These are phyloP conservation scores for Rhododendron molle DNA, from an alignment of 148 eudicot genomes.

Conservation along the genomic window DNA sequence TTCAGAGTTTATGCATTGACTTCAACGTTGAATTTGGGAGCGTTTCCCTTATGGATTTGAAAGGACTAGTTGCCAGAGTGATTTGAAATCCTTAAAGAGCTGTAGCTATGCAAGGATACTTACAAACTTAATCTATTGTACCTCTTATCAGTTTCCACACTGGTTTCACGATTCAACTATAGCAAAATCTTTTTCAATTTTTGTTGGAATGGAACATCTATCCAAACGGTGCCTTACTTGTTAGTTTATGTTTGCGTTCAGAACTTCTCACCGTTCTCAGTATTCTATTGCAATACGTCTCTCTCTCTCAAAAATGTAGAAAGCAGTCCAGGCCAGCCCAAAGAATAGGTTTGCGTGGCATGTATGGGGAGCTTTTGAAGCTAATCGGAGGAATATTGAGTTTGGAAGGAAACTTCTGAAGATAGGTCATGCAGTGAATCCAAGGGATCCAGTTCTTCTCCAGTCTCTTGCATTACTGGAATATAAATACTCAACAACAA, in stretches of 20 bases:
- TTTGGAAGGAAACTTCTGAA: constrained; percentile 69
- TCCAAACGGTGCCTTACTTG: neutral
- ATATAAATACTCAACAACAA: constrained; percentile 66
- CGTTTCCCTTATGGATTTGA: neutral
- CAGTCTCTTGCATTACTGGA: constrained; percentile 88
- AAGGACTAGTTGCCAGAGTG: neutral
- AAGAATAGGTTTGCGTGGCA: constrained; percentile 99
- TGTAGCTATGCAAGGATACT: neutral
- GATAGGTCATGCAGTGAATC: constrained; percentile 86
- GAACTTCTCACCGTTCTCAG: neutral
- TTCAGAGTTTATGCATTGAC: neutral
- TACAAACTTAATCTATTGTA: neutral
- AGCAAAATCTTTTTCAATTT: neutral
- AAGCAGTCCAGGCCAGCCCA: constrained; percentile 91
- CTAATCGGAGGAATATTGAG: constrained; percentile 57
- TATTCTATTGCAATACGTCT: neutral
- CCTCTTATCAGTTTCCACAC: neutral
- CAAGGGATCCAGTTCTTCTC: constrained; percentile 93
- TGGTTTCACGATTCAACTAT: neutral
- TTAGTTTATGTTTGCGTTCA: neutral
- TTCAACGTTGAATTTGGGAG: neutral
- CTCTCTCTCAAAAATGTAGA: constrained; percentile 37
- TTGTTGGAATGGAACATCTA: neutral
- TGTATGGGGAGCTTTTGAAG: constrained; percentile 94
- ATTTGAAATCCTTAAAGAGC: neutral